These are phyloP conservation scores for Rhodosporidiobolus sp. DNA, from an alignment of 768 basidiomycete genomes.

Conservation along the genomic window DNA sequence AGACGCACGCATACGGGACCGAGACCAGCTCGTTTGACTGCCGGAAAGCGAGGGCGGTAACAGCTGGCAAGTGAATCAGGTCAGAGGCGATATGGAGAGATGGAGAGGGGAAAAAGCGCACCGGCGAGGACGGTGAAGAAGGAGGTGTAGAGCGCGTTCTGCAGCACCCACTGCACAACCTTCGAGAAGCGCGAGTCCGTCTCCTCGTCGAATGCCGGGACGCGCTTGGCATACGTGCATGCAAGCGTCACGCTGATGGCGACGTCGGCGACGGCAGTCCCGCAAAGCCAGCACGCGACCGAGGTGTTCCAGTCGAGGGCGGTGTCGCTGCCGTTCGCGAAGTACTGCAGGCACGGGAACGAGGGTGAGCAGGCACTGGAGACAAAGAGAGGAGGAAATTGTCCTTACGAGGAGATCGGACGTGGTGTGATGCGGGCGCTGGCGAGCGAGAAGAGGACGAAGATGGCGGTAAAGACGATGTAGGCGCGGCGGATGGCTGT, in stretches of 20 bases:
- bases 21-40: too few relatives aligned
- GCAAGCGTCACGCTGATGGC: conserved; percentile 8
- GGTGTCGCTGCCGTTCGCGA: not conserved
- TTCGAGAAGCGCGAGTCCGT: not conserved
- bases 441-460: not conserved
- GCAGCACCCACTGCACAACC: not conserved
- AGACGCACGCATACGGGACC: too few relatives aligned
- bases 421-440: not conserved
- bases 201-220: not conserved
- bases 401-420: not conserved
- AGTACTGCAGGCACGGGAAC: not conserved
- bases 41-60: too few relatives aligned
- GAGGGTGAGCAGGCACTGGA: too few relatives aligned
- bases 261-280: too few relatives aligned
- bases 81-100: too few relatives aligned
- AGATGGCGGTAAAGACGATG: not conserved
- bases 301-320: not conserved
- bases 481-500: not conserved
- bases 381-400: too few relatives aligned
- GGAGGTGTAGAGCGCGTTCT: conserved; percentile 5
- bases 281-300: not conserved
- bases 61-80: too few relatives aligned
- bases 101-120: not conserved
- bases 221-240: not conserved
- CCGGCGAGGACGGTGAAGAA: conserved; percentile 9